Evolutionary conservation across 2,329 filamentous ascomycete species (phyloP).

Genomic region (Cercospora sp.): DNA sequence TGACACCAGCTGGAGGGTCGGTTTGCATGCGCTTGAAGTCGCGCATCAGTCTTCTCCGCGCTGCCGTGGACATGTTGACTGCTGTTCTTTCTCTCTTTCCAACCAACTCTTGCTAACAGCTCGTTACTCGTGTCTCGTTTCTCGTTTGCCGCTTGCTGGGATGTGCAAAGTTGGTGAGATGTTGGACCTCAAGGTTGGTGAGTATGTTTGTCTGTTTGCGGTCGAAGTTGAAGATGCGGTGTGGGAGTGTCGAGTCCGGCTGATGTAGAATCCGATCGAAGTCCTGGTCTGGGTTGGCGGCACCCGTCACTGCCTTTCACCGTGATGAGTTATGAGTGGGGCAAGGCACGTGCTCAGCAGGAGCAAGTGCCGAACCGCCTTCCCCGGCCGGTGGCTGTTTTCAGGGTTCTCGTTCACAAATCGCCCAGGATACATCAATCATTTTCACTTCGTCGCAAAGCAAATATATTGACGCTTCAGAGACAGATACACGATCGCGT

Average conservation of each 20-base stretch:
- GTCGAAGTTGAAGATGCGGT: not conserved
- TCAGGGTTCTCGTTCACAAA: not conserved
- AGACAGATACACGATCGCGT: not conserved
- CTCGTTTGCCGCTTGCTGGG: not conserved
- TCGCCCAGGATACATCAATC: not conserved
- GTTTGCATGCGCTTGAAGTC: conserved; percentile 99
- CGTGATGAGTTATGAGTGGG: conserved; percentile 5
- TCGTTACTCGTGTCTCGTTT: not conserved
- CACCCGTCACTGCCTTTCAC: conserved; percentile 1
- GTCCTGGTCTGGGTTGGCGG: not conserved
- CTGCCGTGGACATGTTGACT: conserved; percentile 81
- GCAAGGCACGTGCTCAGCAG: not conserved
- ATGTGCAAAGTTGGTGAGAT: not conserved
- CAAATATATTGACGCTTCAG: not conserved
- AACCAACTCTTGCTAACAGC: not conserved
- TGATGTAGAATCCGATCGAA: not conserved
- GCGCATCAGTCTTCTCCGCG: conserved; percentile 93
- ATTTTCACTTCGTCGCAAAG: not conserved
- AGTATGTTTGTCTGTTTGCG: not conserved
- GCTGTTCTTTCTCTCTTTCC: not conserved
- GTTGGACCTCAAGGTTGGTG: not conserved
- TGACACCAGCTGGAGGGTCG: conserved; percentile 93
- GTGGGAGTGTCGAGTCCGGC: not conserved
- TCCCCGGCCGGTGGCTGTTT: not conserved
- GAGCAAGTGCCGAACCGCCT: not conserved